Conservation (phyloP, 208 protist species). For the Leishmania lainsoni region DNA sequence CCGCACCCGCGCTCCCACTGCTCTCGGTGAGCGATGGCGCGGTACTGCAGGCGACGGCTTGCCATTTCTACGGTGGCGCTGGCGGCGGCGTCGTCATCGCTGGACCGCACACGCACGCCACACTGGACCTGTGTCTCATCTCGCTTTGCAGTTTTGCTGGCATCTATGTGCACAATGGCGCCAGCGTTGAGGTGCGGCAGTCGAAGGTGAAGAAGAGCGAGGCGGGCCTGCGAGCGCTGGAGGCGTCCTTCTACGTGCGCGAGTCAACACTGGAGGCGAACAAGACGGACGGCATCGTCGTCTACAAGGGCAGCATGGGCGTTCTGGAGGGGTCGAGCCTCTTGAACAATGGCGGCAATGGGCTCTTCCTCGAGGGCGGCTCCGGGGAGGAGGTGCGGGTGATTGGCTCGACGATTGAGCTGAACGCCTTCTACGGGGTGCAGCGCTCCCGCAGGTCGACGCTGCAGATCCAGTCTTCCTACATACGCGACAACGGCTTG, state of each 20-base stretch:
- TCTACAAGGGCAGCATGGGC: conserved; percentile 40
- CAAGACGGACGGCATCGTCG: conserved; percentile 57
- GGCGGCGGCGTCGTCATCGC: conserved; percentile 47
- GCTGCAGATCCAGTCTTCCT: conserved; percentile 47
- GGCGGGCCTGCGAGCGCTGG: conserved; percentile 40
- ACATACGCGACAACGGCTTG: conserved; percentile 64
- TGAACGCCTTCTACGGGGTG: conserved; percentile 71
- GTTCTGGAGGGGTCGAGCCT: conserved; percentile 47
- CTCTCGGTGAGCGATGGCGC: conserved; percentile 44
- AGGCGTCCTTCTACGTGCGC: conserved; percentile 17
- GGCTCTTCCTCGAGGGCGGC: conserved; percentile 42
- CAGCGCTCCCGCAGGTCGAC: conserved; percentile 54
- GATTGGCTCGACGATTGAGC: conserved; percentile 54
- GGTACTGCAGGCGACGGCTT: conserved; percentile 42
- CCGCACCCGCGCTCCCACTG: conserved; percentile 35
- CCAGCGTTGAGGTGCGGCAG: conserved; percentile 33
- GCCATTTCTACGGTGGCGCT: conserved; percentile 66
- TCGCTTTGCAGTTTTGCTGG: conserved; percentile 58
- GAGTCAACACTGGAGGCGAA: conserved; percentile 59
- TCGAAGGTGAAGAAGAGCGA: conserved; percentile 58
- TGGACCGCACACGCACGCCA: conserved; percentile 31
- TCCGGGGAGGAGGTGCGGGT: conserved; percentile 36
- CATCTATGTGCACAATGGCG: conserved; percentile 46
- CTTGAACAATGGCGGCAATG: conserved; percentile 61
- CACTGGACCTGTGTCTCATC: conserved; percentile 55